Evolutionary conservation across 2,329 filamentous ascomycete species (phyloP).

Genomic region (Pseudogymnoascus sp.): DNA sequence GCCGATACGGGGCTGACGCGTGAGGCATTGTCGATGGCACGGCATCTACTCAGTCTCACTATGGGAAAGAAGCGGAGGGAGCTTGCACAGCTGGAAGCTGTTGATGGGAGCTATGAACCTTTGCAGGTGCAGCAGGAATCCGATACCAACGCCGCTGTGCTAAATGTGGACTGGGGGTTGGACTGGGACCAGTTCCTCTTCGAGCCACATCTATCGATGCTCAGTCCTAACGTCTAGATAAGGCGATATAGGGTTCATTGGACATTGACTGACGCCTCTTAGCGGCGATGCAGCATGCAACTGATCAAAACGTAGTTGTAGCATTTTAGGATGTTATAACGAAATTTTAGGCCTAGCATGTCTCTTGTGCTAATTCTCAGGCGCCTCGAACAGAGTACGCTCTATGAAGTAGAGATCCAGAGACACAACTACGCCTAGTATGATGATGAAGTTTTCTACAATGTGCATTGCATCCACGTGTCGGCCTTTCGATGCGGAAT

Average conservation of each 20-base stretch:
- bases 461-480: no score
- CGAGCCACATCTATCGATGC: not conserved
- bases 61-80: not conserved
- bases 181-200: not conserved
- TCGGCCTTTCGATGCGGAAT: no score
- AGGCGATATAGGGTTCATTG: not conserved
- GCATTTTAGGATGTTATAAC: no score
- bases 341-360: no score
- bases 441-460: no score
- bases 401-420: no score
- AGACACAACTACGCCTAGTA: no score
- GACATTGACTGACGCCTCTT: not conserved
- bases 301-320: not conserved
- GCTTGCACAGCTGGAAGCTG: not conserved
- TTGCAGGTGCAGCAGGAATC: not conserved
- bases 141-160: not conserved
- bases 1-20: no score
- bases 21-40: no score
- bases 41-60: not conserved
- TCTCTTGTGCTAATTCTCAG: no score
- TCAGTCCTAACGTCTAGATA: not conserved
- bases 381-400: no score
- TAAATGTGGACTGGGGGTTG: not conserved
- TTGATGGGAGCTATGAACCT: not conserved
- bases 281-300: not conserved